Percentiles rank a stretch among this genome's conserved stretches.
phyloP scores from a whole-genome alignment of 768 basidiomycete genomes.

The Russula compacta region DNA sequence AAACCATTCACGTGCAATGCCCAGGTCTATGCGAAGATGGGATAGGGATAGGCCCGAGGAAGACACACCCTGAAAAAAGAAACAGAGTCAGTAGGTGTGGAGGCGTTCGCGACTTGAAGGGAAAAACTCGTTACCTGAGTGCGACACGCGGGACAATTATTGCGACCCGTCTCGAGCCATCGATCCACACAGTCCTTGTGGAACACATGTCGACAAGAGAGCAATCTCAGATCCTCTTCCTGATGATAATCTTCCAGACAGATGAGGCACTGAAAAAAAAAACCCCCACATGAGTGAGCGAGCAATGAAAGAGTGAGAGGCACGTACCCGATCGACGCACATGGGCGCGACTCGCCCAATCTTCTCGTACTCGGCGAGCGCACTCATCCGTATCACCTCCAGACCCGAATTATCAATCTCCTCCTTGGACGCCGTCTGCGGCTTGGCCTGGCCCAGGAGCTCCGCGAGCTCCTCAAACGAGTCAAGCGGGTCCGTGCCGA shows the following conservation, averaged over 20 bases:
- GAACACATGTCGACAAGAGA: slow-evolving; percentile 84
- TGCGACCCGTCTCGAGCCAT: slow-evolving; percentile 42
- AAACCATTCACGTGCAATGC: no score
- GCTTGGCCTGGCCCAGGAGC: slow-evolving; percentile 71
- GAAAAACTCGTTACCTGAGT: slow-evolving; percentile 41
- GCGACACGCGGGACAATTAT: slow-evolving; percentile 90
- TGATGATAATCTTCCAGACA: slow-evolving; percentile 59
- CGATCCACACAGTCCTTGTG: slow-evolving; percentile 77
- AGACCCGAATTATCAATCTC: slow-evolving; percentile 83
- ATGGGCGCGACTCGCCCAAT: slow-evolving; percentile 39
- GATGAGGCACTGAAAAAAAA: no score
- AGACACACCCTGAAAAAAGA: neutral
- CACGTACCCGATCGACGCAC: slow-evolving; percentile 67
- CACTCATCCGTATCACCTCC: slow-evolving; percentile 49
- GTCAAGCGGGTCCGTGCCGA: slow-evolving; percentile 62
- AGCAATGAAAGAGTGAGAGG: neutral
- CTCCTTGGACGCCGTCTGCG: slow-evolving; percentile 71
- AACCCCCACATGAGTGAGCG: no score
- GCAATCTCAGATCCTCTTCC: slow-evolving; percentile 71
- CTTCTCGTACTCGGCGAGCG: slow-evolving; percentile 41
- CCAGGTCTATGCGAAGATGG: neutral
- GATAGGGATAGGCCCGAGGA: neutral
- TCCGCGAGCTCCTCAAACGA: slow-evolving; percentile 84
- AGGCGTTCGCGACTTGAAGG: neutral
- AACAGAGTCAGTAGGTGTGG: neutral